phyloP scores from a whole-genome alignment of 306 rosid species.

The Prunus armeniaca region DNA sequence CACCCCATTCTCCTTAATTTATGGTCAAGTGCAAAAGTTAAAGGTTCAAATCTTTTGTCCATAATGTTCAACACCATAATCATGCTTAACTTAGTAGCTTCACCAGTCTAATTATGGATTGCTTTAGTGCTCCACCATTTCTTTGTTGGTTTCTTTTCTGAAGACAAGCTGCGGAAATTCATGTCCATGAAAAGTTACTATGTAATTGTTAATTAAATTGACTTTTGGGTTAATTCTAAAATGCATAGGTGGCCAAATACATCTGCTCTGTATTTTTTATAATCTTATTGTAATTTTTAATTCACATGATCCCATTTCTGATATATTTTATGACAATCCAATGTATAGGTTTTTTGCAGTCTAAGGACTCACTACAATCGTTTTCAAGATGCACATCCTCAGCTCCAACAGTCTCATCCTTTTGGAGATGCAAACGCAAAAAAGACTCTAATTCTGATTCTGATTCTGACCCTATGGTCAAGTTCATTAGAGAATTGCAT shows the following conservation, averaged over 20 bases:
- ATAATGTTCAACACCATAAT: background rate
- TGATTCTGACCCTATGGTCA: conserved; percentile 49
- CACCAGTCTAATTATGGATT: conserved; percentile 13
- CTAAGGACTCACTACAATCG: conserved; percentile 72
- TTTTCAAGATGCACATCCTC: conserved; percentile 44
- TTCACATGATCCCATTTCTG: background rate
- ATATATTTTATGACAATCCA: conserved; percentile 17
- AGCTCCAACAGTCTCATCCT: conserved; percentile 36
- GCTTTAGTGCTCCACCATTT: conserved; percentile 40
- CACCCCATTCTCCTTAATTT: background rate
- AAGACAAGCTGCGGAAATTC: conserved; percentile 22
- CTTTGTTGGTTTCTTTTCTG: background rate
- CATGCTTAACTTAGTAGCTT: conserved; percentile 6
- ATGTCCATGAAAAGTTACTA: conserved; percentile 21
- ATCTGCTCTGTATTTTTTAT: background rate
- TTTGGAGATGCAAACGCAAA: conserved; percentile 44
- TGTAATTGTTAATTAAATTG: conserved; percentile 16
- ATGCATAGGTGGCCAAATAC: background rate
- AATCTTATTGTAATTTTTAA: background rate
- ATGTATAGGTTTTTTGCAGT: conserved; percentile 52
- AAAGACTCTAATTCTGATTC: conserved; percentile 26
- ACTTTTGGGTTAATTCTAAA: conserved; percentile 5
- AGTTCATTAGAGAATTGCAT: conserved; percentile 54
- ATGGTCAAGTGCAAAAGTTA: background rate
- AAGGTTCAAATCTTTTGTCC: background rate